phyloP scores from a whole-genome alignment of 2,329 filamentous ascomycete species.

The Paecilomyces sp. region DNA sequence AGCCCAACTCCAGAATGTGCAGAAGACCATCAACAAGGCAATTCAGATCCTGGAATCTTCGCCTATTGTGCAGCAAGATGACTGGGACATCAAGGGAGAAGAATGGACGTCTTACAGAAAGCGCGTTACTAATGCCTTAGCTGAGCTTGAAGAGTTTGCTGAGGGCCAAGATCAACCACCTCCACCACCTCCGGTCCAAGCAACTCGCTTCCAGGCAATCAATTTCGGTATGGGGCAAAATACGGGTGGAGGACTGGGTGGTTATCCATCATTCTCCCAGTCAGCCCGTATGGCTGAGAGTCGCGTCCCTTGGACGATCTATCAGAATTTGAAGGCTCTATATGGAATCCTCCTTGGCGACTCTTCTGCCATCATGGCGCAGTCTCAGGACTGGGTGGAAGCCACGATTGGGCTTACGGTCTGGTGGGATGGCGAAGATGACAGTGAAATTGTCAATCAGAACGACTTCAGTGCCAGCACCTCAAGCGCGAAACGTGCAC shows the following conservation, averaged over 20 bases:
- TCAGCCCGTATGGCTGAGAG: constrained; percentile 70
- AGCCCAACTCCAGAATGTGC: constrained; percentile 68
- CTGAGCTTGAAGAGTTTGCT: constrained; percentile 68
- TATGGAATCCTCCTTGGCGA: constrained; percentile 77
- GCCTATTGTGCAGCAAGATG: constrained; percentile 54
- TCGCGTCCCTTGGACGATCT: constrained; percentile 82
- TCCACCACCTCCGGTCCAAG: constrained; percentile 29
- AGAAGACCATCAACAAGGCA: constrained; percentile 62
- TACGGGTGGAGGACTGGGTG: constrained; percentile 34
- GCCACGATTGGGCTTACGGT: constrained; percentile 73
- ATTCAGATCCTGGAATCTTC: constrained; percentile 65
- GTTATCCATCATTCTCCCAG: constrained; percentile 54
- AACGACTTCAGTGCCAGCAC: constrained; percentile 13
- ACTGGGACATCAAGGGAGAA: constrained; percentile 76
- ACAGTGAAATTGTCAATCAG: constrained; percentile 34
- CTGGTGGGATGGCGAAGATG: constrained; percentile 85
- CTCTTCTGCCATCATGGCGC: constrained; percentile 64
- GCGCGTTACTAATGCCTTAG: constrained; percentile 60
- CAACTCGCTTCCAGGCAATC: constrained; percentile 39
- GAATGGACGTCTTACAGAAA: constrained; percentile 83
- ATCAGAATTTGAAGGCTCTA: constrained; percentile 71
- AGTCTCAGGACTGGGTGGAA: constrained; percentile 86
- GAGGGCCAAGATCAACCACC: constrained; percentile 59
- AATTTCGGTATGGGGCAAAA: constrained; percentile 37
- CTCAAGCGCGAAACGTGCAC: constrained; percentile 15